Base-by-base conservation (phyloP, 2,329 filamentous ascomycete genomes). In the Colletotrichum tamarilloi region DNA sequence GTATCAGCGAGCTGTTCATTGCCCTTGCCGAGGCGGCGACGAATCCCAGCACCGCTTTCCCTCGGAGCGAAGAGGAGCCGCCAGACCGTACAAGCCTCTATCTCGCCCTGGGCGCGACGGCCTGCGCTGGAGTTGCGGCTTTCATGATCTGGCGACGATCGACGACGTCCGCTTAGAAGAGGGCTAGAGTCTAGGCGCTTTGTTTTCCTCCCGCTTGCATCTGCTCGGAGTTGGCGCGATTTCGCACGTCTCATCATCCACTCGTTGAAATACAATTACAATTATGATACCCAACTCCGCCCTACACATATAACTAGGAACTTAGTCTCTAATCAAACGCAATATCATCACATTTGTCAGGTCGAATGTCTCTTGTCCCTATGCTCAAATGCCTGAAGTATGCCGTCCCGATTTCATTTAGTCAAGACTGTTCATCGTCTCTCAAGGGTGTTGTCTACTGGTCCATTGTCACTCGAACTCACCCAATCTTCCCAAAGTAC, bases 1-100 rank as follows among this genome's bases (percentile, higher is more conserved):
- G 94, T 78, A 98, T 98, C 77, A 93, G 93, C 75, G 97, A 99
- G 83, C 89, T 98, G 46, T 99, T 98, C 82, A 95, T 98, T 28
- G 92, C 90, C 46, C 89, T 98, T 68, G 97, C 97, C 7, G 97
- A 98, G 83, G 93, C 94, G 53, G 96, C 96, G 6, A 97, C 95
- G 57, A 95, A 95, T 79, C 97, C 97, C 0, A 95, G 92, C 77
- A 93, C 92, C 0, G 96, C 93, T 0, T 98, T 97, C 78, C 96
- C 97, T 0, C 97, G 95, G 83, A 94, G 90, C 67, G 95, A 98
- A 75, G 95, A 98, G 78, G 95, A 97, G 67, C 89, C 91, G 1
- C 91, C 93, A 5, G 96, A 98, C 82, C 90, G 94, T 77, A 95
- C 95, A 75, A 92, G 93, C 75, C 86, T 98, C 79, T 98, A 97